Conservation (phyloP, 495 filamentous ascomycete species). For the Aspergillus baeticus region DNA sequence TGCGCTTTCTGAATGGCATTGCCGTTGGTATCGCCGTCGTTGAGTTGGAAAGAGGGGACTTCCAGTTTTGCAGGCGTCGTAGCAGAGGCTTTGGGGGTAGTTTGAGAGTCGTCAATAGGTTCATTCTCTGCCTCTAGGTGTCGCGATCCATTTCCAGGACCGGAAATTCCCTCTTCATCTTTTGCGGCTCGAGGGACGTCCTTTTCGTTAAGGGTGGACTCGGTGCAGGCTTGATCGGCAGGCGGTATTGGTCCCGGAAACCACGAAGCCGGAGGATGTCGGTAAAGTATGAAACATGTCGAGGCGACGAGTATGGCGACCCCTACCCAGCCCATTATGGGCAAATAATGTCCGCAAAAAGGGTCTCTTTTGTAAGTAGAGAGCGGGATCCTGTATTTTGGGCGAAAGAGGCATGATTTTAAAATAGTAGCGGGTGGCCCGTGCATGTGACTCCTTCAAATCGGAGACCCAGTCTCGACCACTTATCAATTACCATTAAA, state of each 20-base stretch:
- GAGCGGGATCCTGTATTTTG: neutral
- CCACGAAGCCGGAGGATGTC: conserved; percentile 29
- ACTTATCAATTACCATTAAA: neutral
- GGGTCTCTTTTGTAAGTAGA: neutral
- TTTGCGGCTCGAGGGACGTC: conserved; percentile 12
- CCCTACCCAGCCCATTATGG: conserved; percentile 40
- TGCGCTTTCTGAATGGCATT: neutral
- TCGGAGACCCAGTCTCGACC: neutral
- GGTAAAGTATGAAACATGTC: conserved; percentile 33
- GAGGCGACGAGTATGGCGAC: conserved; percentile 33
- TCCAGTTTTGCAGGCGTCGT: conserved; percentile 28
- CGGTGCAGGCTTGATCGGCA: conserved; percentile 22
- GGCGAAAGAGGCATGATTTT: neutral
- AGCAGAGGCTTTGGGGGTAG: conserved; percentile 49
- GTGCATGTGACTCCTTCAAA: conserved; percentile 2
- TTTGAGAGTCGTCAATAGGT: conserved; percentile 34
- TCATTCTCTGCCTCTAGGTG: conserved; percentile 10
- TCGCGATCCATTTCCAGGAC: neutral
- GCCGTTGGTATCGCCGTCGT: conserved; percentile 15
- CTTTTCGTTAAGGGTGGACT: conserved; percentile 21
- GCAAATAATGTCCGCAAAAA: conserved; percentile 1
- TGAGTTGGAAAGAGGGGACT: conserved; percentile 34
- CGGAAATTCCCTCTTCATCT: neutral
- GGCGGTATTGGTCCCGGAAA: conserved; percentile 16
- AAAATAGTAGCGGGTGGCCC: conserved; percentile 6